Evolutionary conservation across 345 rosid genomes (phyloP), one percentile per base, ranked within the genome.

Genomic region (Eucalyptus albens): DNA sequence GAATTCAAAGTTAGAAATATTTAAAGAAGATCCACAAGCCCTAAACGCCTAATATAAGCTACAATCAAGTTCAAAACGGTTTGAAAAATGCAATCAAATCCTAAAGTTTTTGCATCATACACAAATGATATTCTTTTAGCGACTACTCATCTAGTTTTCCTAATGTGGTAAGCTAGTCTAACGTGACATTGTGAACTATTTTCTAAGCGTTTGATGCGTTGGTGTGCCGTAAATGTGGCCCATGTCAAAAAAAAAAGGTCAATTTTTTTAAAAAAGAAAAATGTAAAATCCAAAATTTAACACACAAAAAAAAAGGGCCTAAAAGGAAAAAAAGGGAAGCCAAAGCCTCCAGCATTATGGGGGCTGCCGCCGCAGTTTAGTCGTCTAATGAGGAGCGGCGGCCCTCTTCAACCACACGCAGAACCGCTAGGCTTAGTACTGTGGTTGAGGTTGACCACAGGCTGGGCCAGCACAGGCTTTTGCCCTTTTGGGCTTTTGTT

Each of bases 81-180:
- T 65, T 65, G 37, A 65, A 65, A 65, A 14, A n/a, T 65, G 11
- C 77, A n/a, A 65, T n/a, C 5, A 15, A 65, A 65, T n/a, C 1
- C 10, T n/a, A 65, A n/a, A 65, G 2, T 7, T 15, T 65, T 65
- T 65, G 5, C 0, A n/a, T n/a, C 77, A 65, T 7, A n/a, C 4
- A 15, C 40, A 65, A n/a, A 65, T 65, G 77, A 15, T n/a, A 65
- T n/a, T n/a, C 37, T 4, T n/a, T n/a, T n/a, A 65, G 21, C 3
- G 0, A 65, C 3, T 65, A 8, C 11, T n/a, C 21, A 65, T 1
- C 40, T 2, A 65, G 1, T 4, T 2, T 65, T n/a, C 37, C 1
- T 65, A n/a, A 65, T 3, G 40, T 65, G 77, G 21, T 15, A 65
- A 65, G 77, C 21, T n/a, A 65, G 21, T 65, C 3, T n/a, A n/a